Conservation (phyloP, 2,329 filamentous ascomycete species). For the Rutstroemia sp. region DNA sequence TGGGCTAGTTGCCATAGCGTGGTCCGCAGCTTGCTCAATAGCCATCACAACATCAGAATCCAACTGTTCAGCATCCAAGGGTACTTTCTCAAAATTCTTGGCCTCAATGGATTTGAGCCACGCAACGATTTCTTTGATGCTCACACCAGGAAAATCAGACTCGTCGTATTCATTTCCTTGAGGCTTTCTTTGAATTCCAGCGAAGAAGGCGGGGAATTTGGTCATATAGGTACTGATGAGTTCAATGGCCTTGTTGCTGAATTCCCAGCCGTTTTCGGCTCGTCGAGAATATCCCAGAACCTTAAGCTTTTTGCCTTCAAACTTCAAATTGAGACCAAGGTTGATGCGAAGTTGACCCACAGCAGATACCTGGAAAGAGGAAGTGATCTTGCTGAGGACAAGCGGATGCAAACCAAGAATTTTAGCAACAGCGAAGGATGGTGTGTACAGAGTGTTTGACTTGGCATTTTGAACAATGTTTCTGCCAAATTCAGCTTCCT, state of each 20-base stretch:
- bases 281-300: slow-evolving; percentile 93
- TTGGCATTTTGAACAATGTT: slow-evolving; percentile 66
- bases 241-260: slow-evolving; percentile 74
- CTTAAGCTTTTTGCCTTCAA: slow-evolving; percentile 91
- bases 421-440: slow-evolving; percentile 82
- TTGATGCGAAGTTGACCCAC: slow-evolving; percentile 74
- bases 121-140: slow-evolving; percentile 86
- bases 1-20: slow-evolving; percentile 43
- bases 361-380: slow-evolving; percentile 79
- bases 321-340: slow-evolving; percentile 91
- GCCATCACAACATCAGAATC: slow-evolving; percentile 82
- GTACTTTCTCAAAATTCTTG: slow-evolving; percentile 91
- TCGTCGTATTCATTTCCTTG: slow-evolving; percentile 78
- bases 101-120: slow-evolving; percentile 92
- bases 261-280: slow-evolving; percentile 85
- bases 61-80: slow-evolving; percentile 90
- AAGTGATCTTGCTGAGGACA: slow-evolving; percentile 91
- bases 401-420: slow-evolving; percentile 76
- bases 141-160: slow-evolving; percentile 73
- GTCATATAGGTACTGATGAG: slow-evolving; percentile 86
- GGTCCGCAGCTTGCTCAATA: slow-evolving; percentile 71
- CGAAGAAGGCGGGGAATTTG: slow-evolving; percentile 91
- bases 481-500: slow-evolving; percentile 75
- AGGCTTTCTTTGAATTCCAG: slow-evolving; percentile 76
- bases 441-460: slow-evolving; percentile 65